These are phyloP conservation scores for Tulasnella sp. DNA, from an alignment of 768 basidiomycete genomes.

Conservation along the genomic window DNA sequence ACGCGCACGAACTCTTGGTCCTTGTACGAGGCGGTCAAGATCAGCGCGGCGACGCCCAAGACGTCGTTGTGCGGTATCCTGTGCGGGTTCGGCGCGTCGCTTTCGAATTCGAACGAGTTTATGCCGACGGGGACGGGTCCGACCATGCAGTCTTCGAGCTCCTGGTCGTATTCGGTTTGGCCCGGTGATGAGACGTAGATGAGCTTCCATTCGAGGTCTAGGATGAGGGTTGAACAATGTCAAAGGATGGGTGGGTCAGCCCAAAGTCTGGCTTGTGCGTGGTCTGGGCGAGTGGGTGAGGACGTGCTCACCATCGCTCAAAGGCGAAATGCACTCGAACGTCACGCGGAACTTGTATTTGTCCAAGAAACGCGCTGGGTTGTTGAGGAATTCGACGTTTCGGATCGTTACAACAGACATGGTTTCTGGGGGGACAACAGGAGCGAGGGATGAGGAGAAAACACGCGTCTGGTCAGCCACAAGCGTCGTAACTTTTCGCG, in stretches of 20 bases:
- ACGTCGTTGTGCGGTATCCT: conserved; percentile 81
- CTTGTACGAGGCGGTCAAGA: conserved; percentile 88
- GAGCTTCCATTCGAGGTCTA: conserved; percentile 97
- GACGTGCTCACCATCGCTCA: conserved; percentile 76
- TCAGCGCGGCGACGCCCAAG: conserved; percentile 93
- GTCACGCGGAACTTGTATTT: conserved; percentile 91
- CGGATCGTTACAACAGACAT: conserved; percentile 40
- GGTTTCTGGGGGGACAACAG: neutral
- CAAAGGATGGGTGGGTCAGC: too few relatives aligned
- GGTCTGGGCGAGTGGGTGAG: neutral
- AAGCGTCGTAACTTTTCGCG: neutral
- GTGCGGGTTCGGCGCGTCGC: conserved; percentile 72
- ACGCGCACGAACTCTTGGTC: conserved; percentile 77
- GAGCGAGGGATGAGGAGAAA: neutral
- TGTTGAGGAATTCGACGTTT: conserved; percentile 68
- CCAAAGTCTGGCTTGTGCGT: neutral
- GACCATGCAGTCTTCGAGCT: conserved; percentile 95
- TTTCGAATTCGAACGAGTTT: conserved; percentile 96
- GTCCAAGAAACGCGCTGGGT: conserved; percentile 88
- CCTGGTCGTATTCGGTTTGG: conserved; percentile 88
- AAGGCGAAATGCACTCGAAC: conserved; percentile 90
- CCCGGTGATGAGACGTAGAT: conserved; percentile 95
- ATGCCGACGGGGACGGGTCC: conserved; percentile 96
- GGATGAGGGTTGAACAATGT: too few relatives aligned
- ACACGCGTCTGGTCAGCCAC: neutral